phyloP scores from a whole-genome alignment of 1,284 basidiomycete species.

The Psilocybe mexicana region DNA sequence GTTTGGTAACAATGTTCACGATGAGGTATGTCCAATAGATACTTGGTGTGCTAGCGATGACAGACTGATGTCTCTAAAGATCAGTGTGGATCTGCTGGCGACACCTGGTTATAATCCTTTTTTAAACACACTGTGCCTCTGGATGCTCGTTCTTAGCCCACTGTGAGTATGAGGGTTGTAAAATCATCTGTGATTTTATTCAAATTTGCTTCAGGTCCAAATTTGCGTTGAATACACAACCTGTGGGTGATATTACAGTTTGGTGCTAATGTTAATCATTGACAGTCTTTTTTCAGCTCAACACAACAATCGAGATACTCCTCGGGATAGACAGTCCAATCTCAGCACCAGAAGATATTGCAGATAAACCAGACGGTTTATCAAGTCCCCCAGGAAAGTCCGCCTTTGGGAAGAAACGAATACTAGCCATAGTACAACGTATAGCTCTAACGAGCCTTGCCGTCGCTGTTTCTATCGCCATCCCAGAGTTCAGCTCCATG shows the following conservation, averaged over 20 bases:
- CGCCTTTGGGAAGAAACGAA: slow-evolving; percentile 36
- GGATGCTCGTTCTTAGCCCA: slow-evolving; percentile 89
- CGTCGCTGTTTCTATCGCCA: slow-evolving; percentile 71
- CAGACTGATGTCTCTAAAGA: slow-evolving; percentile 40
- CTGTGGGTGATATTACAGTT: slow-evolving; percentile 48
- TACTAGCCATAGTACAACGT: slow-evolving; percentile 59
- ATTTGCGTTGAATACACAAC: slow-evolving; percentile 84
- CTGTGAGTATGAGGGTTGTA: slow-evolving; percentile 47
- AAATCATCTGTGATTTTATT: slow-evolving; percentile 8
- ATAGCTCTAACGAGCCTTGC: slow-evolving; percentile 59
- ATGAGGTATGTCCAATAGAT: slow-evolving; percentile 60
- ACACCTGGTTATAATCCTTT: slow-evolving; percentile 74
- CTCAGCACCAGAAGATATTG: slow-evolving; percentile 39
- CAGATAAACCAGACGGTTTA: slow-evolving; percentile 35
- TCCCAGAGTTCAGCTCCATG: slow-evolving; percentile 86
- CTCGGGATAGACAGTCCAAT: slow-evolving; percentile 60
- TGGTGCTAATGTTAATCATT: not conserved
- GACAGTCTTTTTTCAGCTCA: slow-evolving; percentile 50
- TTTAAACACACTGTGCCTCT: slow-evolving; percentile 80
- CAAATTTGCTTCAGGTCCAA: slow-evolving; percentile 60
- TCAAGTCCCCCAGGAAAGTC: slow-evolving; percentile 28
- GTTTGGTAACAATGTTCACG: slow-evolving; percentile 83
- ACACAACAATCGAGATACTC: slow-evolving; percentile 76
- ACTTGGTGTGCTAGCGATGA: not conserved
- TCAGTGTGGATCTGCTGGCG: slow-evolving; percentile 82